Evolutionary conservation across 257 asterid genomes (phyloP).

Genomic region (Solanum virginianum): DNA sequence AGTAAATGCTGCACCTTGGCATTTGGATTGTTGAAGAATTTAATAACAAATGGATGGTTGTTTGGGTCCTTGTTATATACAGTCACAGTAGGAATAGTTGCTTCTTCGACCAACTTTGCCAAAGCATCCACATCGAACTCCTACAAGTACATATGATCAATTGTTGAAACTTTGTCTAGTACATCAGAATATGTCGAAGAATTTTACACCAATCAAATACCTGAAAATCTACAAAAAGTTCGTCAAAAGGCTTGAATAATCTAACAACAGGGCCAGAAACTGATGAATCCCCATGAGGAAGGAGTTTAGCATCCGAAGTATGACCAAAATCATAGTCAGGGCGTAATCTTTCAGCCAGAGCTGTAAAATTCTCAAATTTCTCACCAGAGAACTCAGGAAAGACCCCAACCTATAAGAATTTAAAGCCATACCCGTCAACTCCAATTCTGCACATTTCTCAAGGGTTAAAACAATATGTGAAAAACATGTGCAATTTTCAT

Average conservation of each 20-base stretch:
- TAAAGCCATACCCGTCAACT: neutral
- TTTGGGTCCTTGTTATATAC: conserved; percentile 69
- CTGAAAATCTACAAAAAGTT: conserved; percentile 69
- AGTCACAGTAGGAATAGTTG: conserved; percentile 68
- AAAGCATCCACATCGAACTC: conserved; percentile 75
- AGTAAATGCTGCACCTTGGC: conserved; percentile 41
- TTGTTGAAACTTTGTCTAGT: neutral
- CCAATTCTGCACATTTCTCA: neutral
- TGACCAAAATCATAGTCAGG: conserved; percentile 73
- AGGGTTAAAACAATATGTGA: neutral
- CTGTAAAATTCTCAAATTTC: conserved; percentile 67
- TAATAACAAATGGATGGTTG: conserved; percentile 66
- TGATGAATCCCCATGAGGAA: conserved; percentile 80
- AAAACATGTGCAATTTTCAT: neutral
- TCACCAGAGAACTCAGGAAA: conserved; percentile 90
- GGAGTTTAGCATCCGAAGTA: conserved; percentile 56
- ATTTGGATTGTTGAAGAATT: conserved; percentile 51
- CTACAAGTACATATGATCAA: conserved; percentile 29
- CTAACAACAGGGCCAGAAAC: conserved; percentile 68
- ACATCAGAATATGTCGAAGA: neutral
- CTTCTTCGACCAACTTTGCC: conserved; percentile 62
- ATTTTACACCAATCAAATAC: conserved; percentile 10
- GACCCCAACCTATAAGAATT: conserved; percentile 57
- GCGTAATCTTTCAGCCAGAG: conserved; percentile 77
- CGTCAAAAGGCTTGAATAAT: conserved; percentile 92